A percentile compares a stretch with the other conserved stretches of the same genome.
Evolutionary conservation across 352 stramenopile genomes (phyloP).

Genomic region (Phytophthora nicotianae): DNA sequence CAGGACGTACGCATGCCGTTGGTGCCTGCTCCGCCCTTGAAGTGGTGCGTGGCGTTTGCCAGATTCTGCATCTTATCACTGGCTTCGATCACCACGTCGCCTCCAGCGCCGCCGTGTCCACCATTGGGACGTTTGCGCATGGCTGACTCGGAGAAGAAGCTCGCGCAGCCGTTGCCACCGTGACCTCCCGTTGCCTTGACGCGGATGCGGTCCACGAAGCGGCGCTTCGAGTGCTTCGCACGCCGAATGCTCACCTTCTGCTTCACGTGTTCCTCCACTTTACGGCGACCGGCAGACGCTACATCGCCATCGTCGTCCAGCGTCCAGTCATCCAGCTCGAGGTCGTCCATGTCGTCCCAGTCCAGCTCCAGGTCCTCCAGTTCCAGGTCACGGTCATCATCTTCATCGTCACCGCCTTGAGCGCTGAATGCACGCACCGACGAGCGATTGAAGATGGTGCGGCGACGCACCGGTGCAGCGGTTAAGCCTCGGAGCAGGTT

Average conservation of each 20-base stretch:
- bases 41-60: constrained; percentile 85
- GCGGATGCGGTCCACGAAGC: constrained; percentile 91
- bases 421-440: constrained; percentile 18
- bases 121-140: constrained; percentile 84
- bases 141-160: constrained; percentile 83
- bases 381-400: constrained; percentile 53
- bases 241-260: constrained; percentile 85
- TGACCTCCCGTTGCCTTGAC: constrained; percentile 89
- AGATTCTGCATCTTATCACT: constrained; percentile 84
- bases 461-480: constrained; percentile 44
- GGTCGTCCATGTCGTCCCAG: constrained; percentile 44
- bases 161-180: constrained; percentile 88
- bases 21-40: constrained; percentile 71
- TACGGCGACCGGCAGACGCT: constrained; percentile 36
- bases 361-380: constrained; percentile 51
- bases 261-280: constrained; percentile 85
- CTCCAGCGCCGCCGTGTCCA: constrained; percentile 82
- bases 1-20: constrained; percentile 87
- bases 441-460: constrained; percentile 15
- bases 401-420: constrained; percentile 27
- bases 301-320: constrained; percentile 34
- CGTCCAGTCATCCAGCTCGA: constrained; percentile 29
- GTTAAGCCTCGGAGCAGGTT: constrained; percentile 56
- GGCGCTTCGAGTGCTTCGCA: constrained; percentile 87
- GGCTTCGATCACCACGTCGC: constrained; percentile 79